A percentile compares a stretch with the other conserved stretches of the same genome.
Evolutionary conservation across 2,329 filamentous ascomycete species (phyloP).

Genomic region (Scedosporium dehoogii): DNA sequence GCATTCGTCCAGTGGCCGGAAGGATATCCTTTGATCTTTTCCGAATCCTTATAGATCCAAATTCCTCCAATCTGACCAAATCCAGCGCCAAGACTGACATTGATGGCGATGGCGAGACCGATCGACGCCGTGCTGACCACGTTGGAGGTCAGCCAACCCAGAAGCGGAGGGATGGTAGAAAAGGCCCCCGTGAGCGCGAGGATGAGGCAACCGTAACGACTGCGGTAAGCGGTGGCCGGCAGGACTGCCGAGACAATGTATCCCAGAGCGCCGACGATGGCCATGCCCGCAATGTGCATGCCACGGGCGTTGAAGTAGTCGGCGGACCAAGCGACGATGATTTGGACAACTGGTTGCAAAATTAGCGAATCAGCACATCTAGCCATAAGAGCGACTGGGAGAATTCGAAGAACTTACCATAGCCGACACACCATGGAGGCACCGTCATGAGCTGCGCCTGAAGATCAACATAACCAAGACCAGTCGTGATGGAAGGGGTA

Average conservation of each 20-base stretch:
- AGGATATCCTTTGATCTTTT: conserved; percentile 50
- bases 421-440: conserved; percentile 53
- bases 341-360: conserved; percentile 22
- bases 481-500: conserved; percentile 49
- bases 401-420: conserved; percentile 24
- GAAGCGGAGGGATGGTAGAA: conserved; percentile 56
- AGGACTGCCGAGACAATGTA: conserved; percentile 55
- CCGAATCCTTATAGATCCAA: conserved; percentile 52
- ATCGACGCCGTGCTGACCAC: conserved; percentile 54
- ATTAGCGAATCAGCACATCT: conserved; percentile 9
- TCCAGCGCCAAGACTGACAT: conserved; percentile 56
- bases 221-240: conserved; percentile 45
- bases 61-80: conserved; percentile 58
- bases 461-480: conserved; percentile 39
- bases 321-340: conserved; percentile 45
- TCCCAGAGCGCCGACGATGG: conserved; percentile 33
- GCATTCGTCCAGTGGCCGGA: conserved; percentile 60
- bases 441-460: conserved; percentile 57
- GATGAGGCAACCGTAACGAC: conserved; percentile 61
- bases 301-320: conserved; percentile 50
- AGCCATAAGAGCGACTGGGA: background rate
- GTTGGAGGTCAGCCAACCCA: conserved; percentile 63
- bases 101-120: conserved; percentile 60
- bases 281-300: conserved; percentile 30
- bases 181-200: conserved; percentile 58